A percentile compares a stretch with the other conserved stretches of the same genome.
Conservation (phyloP, 495 filamentous ascomycete genomes). For the Podospora pseudocomata region DNA sequence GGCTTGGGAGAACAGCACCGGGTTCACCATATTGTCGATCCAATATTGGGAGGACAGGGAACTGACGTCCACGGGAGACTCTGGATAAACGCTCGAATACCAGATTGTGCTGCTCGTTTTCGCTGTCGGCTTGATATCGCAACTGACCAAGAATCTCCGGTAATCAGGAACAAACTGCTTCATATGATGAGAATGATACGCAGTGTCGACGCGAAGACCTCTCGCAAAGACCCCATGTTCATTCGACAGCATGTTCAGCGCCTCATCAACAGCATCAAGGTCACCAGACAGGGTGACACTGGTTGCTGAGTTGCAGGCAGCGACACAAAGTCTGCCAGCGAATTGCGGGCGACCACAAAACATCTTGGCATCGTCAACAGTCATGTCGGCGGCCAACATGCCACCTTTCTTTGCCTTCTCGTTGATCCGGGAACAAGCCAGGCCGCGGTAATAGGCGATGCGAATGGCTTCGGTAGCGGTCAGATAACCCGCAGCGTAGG, state of each 20-base stretch:
- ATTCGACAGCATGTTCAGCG: constrained; percentile 28
- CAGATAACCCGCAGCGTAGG: constrained; percentile 41
- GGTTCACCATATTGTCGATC: constrained; percentile 45
- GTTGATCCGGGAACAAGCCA: neutral
- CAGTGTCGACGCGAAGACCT: constrained; percentile 37
- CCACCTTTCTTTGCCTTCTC: neutral
- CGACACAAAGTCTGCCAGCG: constrained; percentile 28
- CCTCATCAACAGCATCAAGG: constrained; percentile 32
- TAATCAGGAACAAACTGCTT: constrained; percentile 39
- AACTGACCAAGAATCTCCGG: neutral
- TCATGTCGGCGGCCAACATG: neutral
- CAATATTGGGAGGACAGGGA: constrained; percentile 38
- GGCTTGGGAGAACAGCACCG: constrained; percentile 44
- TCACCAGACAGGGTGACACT: constrained; percentile 47
- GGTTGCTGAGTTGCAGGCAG: constrained; percentile 47
- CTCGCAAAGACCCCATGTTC: constrained; percentile 43
- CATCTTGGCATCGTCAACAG: neutral
- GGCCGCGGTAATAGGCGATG: constrained; percentile 44
- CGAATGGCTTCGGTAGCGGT: constrained; percentile 47
- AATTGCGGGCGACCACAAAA: neutral
- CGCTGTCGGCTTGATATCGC: constrained; percentile 18
- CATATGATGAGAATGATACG: constrained; percentile 47
- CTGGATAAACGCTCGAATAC: constrained; percentile 25
- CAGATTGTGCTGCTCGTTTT: constrained; percentile 16
- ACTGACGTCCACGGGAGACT: constrained; percentile 25